Conservation (phyloP, 2,329 filamentous ascomycete genomes). For the Beauveria australis region DNA sequence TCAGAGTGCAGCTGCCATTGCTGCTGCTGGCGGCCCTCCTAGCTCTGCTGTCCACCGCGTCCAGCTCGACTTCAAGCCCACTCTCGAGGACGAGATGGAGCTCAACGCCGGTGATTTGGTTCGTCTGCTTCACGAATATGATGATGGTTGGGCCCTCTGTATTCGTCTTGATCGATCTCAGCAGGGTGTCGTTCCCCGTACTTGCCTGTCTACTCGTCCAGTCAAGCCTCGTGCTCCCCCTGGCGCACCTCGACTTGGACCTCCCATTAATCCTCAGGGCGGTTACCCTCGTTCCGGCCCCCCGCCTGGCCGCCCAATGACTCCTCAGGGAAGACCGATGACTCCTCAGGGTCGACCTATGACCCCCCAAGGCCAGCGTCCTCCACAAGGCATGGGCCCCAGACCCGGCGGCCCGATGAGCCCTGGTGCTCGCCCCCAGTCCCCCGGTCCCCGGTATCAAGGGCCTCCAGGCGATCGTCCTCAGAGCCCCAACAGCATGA, state of each 20-base stretch:
- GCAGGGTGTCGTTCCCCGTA: constrained; percentile 89
- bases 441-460: constrained; percentile 24
- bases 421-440: constrained; percentile 18
- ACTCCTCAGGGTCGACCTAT: constrained; percentile 28
- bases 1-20: constrained; percentile 50
- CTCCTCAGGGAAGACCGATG: constrained; percentile 27
- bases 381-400: constrained; percentile 28
- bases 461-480: constrained; percentile 26
- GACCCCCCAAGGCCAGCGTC: constrained; percentile 25
- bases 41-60: constrained; percentile 74
- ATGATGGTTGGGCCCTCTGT: constrained; percentile 96
- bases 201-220: constrained; percentile 84
- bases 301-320: constrained; percentile 12
- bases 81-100: constrained; percentile 84
- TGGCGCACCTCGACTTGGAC: constrained; percentile 41
- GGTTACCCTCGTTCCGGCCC: constrained; percentile 22
- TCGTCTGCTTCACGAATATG: constrained; percentile 86
- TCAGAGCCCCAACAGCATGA: constrained; percentile 34
- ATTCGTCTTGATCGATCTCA: constrained; percentile 81
- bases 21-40: constrained; percentile 51
- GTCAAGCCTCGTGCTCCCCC: constrained; percentile 69
- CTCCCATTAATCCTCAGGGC: constrained; percentile 39
- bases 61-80: constrained; percentile 88
- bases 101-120: constrained; percentile 77
- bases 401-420: constrained; percentile 1